A percentile compares a stretch with the other conserved stretches of the same genome.
These are phyloP conservation scores for Aureobasidium sp. DNA, from an alignment of 2,329 filamentous ascomycete species.

Conservation along the genomic window DNA sequence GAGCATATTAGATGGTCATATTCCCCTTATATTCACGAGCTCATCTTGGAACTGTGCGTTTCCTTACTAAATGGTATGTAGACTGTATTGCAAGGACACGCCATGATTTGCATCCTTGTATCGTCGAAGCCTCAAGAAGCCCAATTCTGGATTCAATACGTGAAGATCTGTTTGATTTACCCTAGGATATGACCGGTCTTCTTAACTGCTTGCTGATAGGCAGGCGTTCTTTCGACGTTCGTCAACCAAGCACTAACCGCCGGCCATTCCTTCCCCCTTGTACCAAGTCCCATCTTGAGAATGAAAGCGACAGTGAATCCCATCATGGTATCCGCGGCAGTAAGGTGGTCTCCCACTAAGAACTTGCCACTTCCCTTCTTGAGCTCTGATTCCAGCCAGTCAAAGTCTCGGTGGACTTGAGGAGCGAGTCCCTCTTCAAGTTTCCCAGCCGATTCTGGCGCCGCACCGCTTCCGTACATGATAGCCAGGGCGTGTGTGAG, in stretches of 20 bases:
- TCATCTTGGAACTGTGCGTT: no score
- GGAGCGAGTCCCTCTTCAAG: slow-evolving; percentile 43
- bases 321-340: slow-evolving; percentile 53
- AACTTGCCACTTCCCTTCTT: slow-evolving; percentile 42
- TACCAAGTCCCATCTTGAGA: slow-evolving; percentile 41
- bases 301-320: slow-evolving; percentile 48
- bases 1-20: no score
- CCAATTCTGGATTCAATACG: no score
- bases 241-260: slow-evolving; percentile 41
- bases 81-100: no score
- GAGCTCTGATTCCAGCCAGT: slow-evolving; percentile 50
- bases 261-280: slow-evolving; percentile 37
- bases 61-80: no score
- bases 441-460: slow-evolving; percentile 34
- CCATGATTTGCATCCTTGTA: no score
- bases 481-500: slow-evolving; percentile 50
- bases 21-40: no score
- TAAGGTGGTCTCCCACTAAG: slow-evolving; percentile 46
- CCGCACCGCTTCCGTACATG: slow-evolving; percentile 42
- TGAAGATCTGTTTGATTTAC: no score
- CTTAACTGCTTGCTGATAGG: slow-evolving; percentile 44
- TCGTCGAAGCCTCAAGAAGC: no score
- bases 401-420: slow-evolving; percentile 52
- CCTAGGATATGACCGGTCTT: slow-evolving; percentile 48
- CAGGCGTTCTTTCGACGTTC: slow-evolving; percentile 38